These are phyloP conservation scores for Fusarium nygamai DNA, from an alignment of 2,329 filamentous ascomycete species.

Conservation along the genomic window DNA sequence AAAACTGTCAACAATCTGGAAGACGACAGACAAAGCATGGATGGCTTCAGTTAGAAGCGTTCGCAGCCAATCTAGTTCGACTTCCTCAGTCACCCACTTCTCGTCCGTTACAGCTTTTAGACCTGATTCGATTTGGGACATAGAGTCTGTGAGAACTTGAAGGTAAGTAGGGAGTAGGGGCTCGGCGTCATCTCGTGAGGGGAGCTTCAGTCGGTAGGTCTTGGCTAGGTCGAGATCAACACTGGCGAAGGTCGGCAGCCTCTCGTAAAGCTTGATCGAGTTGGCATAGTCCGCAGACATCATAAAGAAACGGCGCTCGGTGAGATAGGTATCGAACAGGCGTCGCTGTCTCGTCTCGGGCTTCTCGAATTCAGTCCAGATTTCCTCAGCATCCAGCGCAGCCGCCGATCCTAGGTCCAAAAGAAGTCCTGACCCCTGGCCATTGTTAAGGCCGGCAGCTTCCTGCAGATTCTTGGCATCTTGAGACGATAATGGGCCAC, in stretches of 20 bases:
- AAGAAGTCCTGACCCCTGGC: conserved; percentile 66
- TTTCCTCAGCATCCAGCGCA: conserved; percentile 63
- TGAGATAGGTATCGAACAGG: conserved; percentile 76
- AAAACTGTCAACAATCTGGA: conserved; percentile 74
- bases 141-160: conserved; percentile 57
- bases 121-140: conserved; percentile 60
- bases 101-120: conserved; percentile 64
- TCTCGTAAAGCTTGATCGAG: conserved; percentile 57
- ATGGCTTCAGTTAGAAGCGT: conserved; percentile 75
- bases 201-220: conserved; percentile 45
- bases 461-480: conserved; percentile 81
- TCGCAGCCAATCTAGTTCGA: conserved; percentile 68
- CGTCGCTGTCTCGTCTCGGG: conserved; percentile 70
- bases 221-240: conserved; percentile 43
- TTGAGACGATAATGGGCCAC: conserved; percentile 77
- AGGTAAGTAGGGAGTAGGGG: conserved; percentile 60
- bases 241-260: conserved; percentile 49
- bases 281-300: conserved; percentile 69
- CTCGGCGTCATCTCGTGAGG: conserved; percentile 52
- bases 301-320: conserved; percentile 74
- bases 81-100: conserved; percentile 60
- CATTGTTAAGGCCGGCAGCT: conserved; percentile 72
- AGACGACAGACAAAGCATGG: conserved; percentile 78
- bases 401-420: conserved; percentile 60
- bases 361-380: conserved; percentile 69